phyloP scores from a whole-genome alignment of 2,329 filamentous ascomycete genomes.

The Trichophyton mentagrophytes region DNA sequence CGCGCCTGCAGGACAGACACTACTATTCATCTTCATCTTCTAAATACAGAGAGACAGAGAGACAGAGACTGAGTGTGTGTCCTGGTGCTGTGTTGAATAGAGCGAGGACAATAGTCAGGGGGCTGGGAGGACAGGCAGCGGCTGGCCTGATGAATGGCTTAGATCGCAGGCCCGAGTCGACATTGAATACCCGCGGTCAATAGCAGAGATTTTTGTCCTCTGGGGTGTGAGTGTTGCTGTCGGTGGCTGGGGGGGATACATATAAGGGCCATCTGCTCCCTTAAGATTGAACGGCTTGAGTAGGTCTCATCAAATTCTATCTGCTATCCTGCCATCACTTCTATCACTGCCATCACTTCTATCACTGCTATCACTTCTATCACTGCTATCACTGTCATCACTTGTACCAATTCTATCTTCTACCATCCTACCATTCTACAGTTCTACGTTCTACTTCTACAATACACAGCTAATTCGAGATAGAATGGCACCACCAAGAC shows the following conservation, averaged over 20 bases:
- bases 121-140: neutral
- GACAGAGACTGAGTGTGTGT: no score
- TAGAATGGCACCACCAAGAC: neutral
- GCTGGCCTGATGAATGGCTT: neutral
- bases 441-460: no score
- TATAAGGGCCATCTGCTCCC: neutral
- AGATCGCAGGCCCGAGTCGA: neutral
- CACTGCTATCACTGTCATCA: neutral
- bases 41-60: no score
- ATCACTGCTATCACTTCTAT: neutral
- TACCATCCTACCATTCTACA: no score
- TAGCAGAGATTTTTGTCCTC: neutral
- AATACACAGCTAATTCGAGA: no score
- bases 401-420: no score
- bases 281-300: neutral
- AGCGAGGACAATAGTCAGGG: neutral
- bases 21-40: no score
- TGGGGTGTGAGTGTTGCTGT: neutral
- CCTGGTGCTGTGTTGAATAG: neutral
- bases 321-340: neutral
- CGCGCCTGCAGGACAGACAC: no score
- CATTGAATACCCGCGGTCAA: neutral
- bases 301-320: neutral
- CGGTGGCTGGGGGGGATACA: neutral
- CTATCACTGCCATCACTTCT: neutral